Percentiles rank a stretch among this genome's conserved stretches.
Evolutionary conservation across 2,329 filamentous ascomycete species (phyloP).

Genomic region (Sarocladium oryzae): DNA sequence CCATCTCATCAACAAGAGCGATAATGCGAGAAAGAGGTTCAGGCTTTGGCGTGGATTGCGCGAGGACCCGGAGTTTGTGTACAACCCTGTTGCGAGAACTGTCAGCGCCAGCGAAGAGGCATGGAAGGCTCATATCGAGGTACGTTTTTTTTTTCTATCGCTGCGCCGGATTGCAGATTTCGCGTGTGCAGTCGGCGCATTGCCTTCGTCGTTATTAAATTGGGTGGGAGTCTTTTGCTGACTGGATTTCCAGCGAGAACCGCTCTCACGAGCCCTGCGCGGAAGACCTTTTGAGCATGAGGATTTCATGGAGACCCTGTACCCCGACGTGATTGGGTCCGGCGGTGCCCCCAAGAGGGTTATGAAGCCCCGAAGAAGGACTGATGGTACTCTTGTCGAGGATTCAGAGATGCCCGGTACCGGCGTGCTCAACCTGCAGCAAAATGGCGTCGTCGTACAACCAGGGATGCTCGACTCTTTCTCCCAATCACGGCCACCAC

Average conservation of each 20-base stretch:
- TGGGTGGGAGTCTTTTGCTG: background rate
- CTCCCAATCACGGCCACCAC: conserved; percentile 16
- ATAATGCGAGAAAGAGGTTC: conserved; percentile 57
- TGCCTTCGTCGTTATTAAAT: background rate
- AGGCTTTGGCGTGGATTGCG: conserved; percentile 53
- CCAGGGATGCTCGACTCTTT: conserved; percentile 5
- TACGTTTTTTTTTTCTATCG: conserved; percentile 23
- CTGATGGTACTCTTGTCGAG: conserved; percentile 34
- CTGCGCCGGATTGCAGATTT: background rate
- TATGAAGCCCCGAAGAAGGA: conserved; percentile 46
- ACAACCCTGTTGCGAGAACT: conserved; percentile 42
- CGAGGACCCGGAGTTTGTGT: conserved; percentile 51
- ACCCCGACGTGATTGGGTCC: conserved; percentile 53
- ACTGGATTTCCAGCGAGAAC: conserved; percentile 40
- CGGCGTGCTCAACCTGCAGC: conserved; percentile 37
- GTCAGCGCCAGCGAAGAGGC: conserved; percentile 51
- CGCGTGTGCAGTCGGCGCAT: background rate
- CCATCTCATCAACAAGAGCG: conserved; percentile 58
- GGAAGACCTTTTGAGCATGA: conserved; percentile 55
- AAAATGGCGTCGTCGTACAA: conserved; percentile 12
- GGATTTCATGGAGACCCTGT: conserved; percentile 54
- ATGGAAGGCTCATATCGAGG: conserved; percentile 52
- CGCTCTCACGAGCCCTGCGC: conserved; percentile 49
- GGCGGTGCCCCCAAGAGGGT: conserved; percentile 53
- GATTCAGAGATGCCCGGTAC: conserved; percentile 42